Evolutionary conservation across 1,284 basidiomycete genomes (phyloP).

Genomic region (Cystobasidium pallidum): DNA sequence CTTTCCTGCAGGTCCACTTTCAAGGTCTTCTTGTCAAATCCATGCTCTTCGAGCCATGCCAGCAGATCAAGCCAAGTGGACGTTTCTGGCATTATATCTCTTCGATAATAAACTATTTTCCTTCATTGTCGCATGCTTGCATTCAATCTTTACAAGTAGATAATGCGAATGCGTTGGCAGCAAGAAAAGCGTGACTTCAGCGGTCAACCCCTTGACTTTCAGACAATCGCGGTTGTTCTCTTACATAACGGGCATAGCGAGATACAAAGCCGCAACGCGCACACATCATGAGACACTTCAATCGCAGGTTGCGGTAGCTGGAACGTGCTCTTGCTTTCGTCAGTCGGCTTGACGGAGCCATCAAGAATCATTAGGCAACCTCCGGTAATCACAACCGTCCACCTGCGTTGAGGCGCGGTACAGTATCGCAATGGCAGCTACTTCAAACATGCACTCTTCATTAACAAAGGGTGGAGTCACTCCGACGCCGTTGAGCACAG

Average conservation of each 20-base stretch:
- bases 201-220: neutral
- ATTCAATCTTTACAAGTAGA: no score
- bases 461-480: no score
- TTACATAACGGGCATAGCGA: neutral
- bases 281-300: neutral
- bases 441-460: neutral
- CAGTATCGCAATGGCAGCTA: neutral
- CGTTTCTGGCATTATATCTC: neutral
- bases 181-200: neutral
- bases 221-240: neutral
- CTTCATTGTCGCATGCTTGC: slow-evolving; percentile 10
- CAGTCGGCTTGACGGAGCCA: no score
- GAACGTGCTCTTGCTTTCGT: neutral
- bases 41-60: slow-evolving; percentile 33
- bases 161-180: neutral
- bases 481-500: neutral
- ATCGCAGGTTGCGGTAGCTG: neutral
- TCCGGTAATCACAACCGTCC: no score
- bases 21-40: slow-evolving; percentile 25
- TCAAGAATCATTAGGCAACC: no score
- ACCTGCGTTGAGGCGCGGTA: no score
- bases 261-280: neutral
- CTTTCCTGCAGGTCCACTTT: slow-evolving; percentile 20
- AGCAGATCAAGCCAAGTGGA: slow-evolving; percentile 35
- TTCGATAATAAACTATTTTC: neutral